Evolutionary conservation across 2,329 filamentous ascomycete species (phyloP).

Genomic region (Colletotrichum noveboracense): DNA sequence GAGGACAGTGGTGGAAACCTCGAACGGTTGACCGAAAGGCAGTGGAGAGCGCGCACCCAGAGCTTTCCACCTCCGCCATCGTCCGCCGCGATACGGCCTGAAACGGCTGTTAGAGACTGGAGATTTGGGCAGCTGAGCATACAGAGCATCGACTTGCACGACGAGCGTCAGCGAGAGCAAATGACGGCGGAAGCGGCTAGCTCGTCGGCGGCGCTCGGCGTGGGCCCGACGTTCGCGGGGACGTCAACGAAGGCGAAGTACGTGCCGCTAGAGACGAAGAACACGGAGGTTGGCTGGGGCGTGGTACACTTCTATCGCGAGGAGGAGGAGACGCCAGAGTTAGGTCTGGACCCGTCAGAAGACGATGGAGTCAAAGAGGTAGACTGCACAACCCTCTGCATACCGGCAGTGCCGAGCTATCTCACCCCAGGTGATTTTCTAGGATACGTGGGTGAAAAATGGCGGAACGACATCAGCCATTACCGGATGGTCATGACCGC

Average conservation of each 20-base stretch:
- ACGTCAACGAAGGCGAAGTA: slow-evolving; percentile 85
- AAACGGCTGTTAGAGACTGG: slow-evolving; percentile 70
- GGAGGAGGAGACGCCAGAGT: slow-evolving; percentile 71
- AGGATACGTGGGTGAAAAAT: slow-evolving; percentile 88
- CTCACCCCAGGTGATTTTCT: slow-evolving; percentile 90
- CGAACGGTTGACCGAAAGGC: slow-evolving; percentile 43
- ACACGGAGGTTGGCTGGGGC: slow-evolving; percentile 86
- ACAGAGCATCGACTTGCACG: slow-evolving; percentile 77
- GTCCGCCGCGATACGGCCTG: slow-evolving; percentile 48
- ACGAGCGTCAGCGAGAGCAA: slow-evolving; percentile 27
- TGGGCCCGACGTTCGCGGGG: slow-evolving; percentile 65
- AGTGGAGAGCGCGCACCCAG: slow-evolving; percentile 43
- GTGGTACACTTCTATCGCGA: slow-evolving; percentile 95
- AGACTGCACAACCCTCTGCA: slow-evolving; percentile 87
- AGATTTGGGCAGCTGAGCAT: slow-evolving; percentile 81
- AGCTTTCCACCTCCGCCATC: slow-evolving; percentile 49
- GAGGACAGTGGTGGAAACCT: slow-evolving; percentile 36
- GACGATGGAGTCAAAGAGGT: slow-evolving; percentile 45
- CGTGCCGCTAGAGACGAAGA: slow-evolving; percentile 70
- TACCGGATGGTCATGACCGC: slow-evolving; percentile 94
- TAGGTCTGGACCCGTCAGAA: slow-evolving; percentile 40
- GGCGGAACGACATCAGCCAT: slow-evolving; percentile 86
- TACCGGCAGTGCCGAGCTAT: slow-evolving; percentile 93
- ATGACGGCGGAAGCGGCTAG: slow-evolving; percentile 44
- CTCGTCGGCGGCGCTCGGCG: slow-evolving; percentile 53